Evolutionary conservation across 495 filamentous ascomycete species (phyloP), one percentile per base, ranked within the genome.

Genomic region (Penicillium turbatum): DNA sequence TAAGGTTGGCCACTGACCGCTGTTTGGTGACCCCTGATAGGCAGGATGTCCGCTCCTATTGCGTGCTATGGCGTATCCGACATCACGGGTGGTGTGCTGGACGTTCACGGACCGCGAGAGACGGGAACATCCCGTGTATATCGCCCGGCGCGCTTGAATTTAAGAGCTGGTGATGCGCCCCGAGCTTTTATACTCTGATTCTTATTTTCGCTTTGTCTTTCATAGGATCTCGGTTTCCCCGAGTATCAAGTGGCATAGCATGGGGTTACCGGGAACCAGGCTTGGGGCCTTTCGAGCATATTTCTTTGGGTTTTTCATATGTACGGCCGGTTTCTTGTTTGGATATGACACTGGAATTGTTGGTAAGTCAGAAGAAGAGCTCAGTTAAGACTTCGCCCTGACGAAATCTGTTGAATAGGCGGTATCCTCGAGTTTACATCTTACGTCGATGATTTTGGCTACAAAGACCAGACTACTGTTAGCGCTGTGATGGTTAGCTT

Each of bases 291-390:
- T 66, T 27, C 60, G 63, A 6, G 63, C 63, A 13, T 66, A 66
- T 24, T 66, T 66, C 50, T 61, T 66, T 12, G 63, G 63, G 16
- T 66, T 57, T 43, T 66, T 66, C 19, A 47, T 66, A 11, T 66
- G 63, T 42, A 63, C 61, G 0, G 63, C 60, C 0, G 63, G 63
- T 11, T 66, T 66, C 38, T 41, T 66, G 13, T 66, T 66, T 51
- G 63, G 63, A n/a, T 66, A 66, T 53, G 63, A 66, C 27, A 66
- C 63, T 2, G 63, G 63, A 30, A 63, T 66, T 39, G 63, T 66
- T 13, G 63, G 63, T 62, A 48, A 38, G 63, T 54, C n/a, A 4
- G n/a, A 13, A 4, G n/a, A 13, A 5, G 21, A 4, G 21, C 4
- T 24, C 21, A 24, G 21, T 24, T 4, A 24, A 24, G n/a, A n/a